Conservation (phyloP, 441 rosid species). For the Flueggea neowawraea region DNA sequence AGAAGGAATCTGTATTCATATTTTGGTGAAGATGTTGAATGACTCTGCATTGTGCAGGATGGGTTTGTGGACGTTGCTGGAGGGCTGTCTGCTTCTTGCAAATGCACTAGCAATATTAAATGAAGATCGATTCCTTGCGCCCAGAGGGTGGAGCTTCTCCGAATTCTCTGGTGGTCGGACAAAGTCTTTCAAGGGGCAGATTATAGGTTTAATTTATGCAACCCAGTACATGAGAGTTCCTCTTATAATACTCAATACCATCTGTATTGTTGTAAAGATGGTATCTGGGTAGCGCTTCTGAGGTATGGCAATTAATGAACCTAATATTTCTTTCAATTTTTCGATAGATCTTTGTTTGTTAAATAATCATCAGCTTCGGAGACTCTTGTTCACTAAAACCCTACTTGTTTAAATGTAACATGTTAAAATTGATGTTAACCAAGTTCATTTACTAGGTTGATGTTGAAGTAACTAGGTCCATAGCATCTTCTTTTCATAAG, state of each 20-base stretch:
- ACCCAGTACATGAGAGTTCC: conserved; percentile 77
- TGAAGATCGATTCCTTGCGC: conserved; percentile 93
- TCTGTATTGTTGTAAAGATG: conserved; percentile 62
- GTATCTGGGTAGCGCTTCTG: conserved; percentile 49
- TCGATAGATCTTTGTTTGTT: neutral
- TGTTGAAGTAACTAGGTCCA: neutral
- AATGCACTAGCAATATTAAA: conserved; percentile 90
- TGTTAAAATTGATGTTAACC: neutral
- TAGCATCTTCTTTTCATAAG: neutral
- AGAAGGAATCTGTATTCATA: neutral
- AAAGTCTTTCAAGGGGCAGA: conserved; percentile 70
- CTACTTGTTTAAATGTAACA: neutral
- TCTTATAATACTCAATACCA: conserved; percentile 56
- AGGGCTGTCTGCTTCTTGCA: conserved; percentile 83
- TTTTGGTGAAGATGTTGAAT: neutral
- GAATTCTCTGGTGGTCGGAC: conserved; percentile 57
- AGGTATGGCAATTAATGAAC: conserved; percentile 17
- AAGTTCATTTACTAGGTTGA: too few species aligned
- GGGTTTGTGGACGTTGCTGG: conserved; percentile 85
- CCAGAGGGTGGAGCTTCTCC: conserved; percentile 83
- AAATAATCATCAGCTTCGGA: neutral
- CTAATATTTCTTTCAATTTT: neutral
- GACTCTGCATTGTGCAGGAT: conserved; percentile 23
- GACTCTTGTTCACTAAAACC: neutral
- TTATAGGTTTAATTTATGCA: conserved; percentile 73